A percentile compares a stretch with the other conserved stretches of the same genome.
Evolutionary conservation across 1,139 yeast species (phyloP).

Genomic region (Suhomyces bribrorum): DNA sequence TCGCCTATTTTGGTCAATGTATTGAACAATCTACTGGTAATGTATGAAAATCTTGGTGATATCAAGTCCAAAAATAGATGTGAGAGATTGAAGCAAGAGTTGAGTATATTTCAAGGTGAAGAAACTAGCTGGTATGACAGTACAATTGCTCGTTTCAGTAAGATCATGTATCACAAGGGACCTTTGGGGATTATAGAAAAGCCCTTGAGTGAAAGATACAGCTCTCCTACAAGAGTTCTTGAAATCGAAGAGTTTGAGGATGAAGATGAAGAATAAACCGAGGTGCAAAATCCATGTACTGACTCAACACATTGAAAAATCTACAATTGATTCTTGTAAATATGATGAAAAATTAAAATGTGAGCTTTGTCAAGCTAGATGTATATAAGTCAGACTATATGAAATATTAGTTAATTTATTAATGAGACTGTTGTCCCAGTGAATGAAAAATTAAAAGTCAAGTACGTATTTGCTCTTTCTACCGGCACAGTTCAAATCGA

Average conservation of each 20-base stretch:
- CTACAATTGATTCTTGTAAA: neutral
- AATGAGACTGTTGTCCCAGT: no score
- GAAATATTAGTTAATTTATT: no score
- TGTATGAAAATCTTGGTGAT: conserved; percentile 35
- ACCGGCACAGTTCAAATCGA: conserved; percentile 7
- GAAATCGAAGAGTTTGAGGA: conserved; percentile 48
- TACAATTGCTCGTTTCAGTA: conserved; percentile 36
- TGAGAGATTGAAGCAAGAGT: conserved; percentile 24
- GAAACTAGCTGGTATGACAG: conserved; percentile 38
- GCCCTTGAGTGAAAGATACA: conserved; percentile 43
- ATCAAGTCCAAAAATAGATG: conserved; percentile 30
- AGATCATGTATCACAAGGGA: conserved; percentile 42
- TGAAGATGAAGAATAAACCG: conserved; percentile 37
- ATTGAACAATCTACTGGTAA: conserved; percentile 31
- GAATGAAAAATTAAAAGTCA: conserved; percentile 3
- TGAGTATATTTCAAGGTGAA: conserved; percentile 24
- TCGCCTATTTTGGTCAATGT: conserved; percentile 35
- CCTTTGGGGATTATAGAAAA: conserved; percentile 48
- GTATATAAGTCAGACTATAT: no score
- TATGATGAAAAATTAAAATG: no score
- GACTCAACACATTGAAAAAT: no score
- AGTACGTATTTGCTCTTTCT: conserved; percentile 2
- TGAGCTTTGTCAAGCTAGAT: no score
- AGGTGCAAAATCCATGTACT: no score
- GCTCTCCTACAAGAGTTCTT: conserved; percentile 33